Conservation (phyloP, 129 eudicot species). For the Flaveria bidentis region DNA sequence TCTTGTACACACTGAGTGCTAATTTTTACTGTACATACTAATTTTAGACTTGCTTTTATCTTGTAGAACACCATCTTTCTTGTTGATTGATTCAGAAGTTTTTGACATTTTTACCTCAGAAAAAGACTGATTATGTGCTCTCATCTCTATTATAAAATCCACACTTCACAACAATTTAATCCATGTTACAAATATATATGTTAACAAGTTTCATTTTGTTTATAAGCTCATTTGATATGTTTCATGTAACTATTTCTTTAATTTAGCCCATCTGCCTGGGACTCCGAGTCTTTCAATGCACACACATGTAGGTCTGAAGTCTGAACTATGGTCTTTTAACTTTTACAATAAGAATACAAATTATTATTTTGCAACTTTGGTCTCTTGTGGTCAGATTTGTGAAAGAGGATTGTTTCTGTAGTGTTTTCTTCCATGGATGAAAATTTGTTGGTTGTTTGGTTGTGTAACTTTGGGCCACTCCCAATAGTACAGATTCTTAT, state of each 20-base stretch:
- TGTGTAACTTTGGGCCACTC: conserved; percentile 2
- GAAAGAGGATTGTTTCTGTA: conserved; percentile 12
- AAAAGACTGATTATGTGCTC: not conserved
- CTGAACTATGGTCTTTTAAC: conserved; percentile 1
- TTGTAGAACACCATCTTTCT: conserved; percentile 21
- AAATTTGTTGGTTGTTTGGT: conserved; percentile 16
- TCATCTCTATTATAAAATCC: not conserved
- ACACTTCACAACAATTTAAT: not conserved
- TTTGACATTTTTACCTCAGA: conserved; percentile 11
- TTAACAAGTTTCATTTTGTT: not conserved
- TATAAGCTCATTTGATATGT: not conserved
- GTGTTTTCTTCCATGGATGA: conserved; percentile 7
- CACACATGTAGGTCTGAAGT: not conserved
- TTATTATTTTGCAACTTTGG: conserved; percentile 9
- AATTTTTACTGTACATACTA: conserved; percentile 32
- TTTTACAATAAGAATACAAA: not conserved
- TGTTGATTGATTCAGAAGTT: conserved; percentile 14
- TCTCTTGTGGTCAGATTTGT: conserved; percentile 3
- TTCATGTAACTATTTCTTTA: not conserved
- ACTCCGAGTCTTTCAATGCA: not conserved
- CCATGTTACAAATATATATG: not conserved
- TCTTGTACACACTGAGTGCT: conserved; percentile 25
- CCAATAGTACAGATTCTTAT: conserved; percentile 6
- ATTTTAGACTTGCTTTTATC: conserved; percentile 17
- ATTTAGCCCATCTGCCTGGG: not conserved